These are phyloP conservation scores for Datura wrightii DNA, from an alignment of 257 asterid genomes.

Conservation along the genomic window DNA sequence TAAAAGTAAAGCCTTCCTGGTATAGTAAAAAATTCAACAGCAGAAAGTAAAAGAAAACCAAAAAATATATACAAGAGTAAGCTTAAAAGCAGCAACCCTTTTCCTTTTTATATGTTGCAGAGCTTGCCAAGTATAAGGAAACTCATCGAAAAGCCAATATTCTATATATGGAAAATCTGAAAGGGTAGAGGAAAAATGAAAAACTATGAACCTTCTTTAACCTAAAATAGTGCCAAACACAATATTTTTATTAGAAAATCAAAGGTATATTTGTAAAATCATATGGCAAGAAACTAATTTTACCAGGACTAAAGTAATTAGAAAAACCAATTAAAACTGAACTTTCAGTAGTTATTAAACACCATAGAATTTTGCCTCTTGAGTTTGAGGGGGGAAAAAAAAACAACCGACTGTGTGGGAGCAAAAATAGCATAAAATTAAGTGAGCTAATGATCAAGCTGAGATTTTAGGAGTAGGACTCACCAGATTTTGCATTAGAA, in stretches of 20 bases:
- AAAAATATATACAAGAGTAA: neutral
- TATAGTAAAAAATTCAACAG: neutral
- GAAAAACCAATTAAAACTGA: neutral
- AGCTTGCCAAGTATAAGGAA: neutral
- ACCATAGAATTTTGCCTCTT: neutral
- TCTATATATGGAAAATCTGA: neutral
- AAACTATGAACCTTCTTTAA: neutral
- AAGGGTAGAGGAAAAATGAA: neutral
- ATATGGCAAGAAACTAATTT: neutral
- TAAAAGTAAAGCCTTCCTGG: neutral
- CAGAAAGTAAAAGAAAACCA: neutral
- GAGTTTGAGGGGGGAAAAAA: neutral
- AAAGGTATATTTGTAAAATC: neutral
- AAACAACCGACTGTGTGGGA: neutral
- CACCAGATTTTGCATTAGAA: slow-evolving; percentile 75
- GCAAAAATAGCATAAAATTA: neutral
- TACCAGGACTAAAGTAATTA: neutral
- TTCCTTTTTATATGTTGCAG: neutral
- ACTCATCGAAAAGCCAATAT: neutral
- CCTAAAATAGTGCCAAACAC: neutral
- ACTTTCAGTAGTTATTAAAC: neutral
- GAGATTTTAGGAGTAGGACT: slow-evolving; percentile 19
- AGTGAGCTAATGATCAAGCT: neutral
- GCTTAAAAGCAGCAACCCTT: neutral
- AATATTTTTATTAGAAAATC: neutral